These are phyloP conservation scores for Aegle marmelos DNA, from an alignment of 345 rosid species.

Conservation along the genomic window DNA sequence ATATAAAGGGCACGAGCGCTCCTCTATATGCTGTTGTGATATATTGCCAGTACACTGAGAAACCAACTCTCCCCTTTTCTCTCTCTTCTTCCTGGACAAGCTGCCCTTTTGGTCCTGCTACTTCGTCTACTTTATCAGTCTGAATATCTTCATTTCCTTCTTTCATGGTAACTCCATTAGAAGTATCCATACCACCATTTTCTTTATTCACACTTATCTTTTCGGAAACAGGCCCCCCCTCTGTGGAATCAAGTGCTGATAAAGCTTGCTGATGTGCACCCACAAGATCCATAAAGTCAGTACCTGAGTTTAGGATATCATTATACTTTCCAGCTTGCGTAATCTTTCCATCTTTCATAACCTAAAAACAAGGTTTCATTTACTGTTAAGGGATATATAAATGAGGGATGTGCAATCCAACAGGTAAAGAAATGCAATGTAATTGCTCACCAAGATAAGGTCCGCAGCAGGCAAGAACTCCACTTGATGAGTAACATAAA, in stretches of 20 bases:
- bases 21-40: constrained; percentile 64
- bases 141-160: constrained; percentile 25
- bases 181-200: constrained; percentile 3
- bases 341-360: constrained; percentile 44
- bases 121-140: constrained; percentile 35
- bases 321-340: neutral
- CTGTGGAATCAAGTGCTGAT: constrained; percentile 41
- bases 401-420: neutral
- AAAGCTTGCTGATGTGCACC: constrained; percentile 73
- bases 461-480: constrained; percentile 79
- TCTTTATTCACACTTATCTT: constrained; percentile 19
- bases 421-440: neutral
- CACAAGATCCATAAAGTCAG: constrained; percentile 74
- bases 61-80: constrained; percentile 79
- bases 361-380: constrained; percentile 32
- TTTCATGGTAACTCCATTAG: constrained; percentile 12
- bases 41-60: constrained; percentile 65
- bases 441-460: constrained; percentile 59
- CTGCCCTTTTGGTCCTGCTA: constrained; percentile 49
- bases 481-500: constrained; percentile 85
- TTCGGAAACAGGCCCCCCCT: constrained; percentile 26
- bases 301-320: constrained; percentile 4
- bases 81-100: constrained; percentile 88
- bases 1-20: constrained; percentile 57
- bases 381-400: neutral